Base-by-base conservation (phyloP, 116 monocot genomes). In the Zostera marina region DNA sequence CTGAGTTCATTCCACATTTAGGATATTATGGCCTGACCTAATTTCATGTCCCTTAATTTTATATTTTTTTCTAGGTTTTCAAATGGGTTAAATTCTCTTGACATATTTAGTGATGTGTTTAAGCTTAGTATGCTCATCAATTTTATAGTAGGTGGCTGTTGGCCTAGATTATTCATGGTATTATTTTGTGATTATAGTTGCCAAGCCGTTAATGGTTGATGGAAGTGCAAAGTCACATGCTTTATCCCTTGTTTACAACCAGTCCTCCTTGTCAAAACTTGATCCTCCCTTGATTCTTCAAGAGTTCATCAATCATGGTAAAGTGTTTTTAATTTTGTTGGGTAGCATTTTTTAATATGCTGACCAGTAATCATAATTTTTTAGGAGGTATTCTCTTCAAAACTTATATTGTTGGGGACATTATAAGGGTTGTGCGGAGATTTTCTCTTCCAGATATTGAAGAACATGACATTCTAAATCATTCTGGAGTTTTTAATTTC, bases 221-320 rank as follows among this genome's bases (percentile, higher is more conserved):
- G 89, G 84, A 41, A 85, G 74, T 62, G 80, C 84, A 15, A 93
- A 79, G 59, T 87, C 88, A 21, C 93, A 93, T 59, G 88, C 87
- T 60, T 56, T 93, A 23, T 87, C 84, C 32, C 76, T 93, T 66
- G 93, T 79, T 11, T 93, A 79, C 69, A 84, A 93, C 71, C 73
- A 70, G 13, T 62, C 67, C 23, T 93, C 93, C 47, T 65, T 93
- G 62, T 84, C 84, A 15, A 72, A 69, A 54, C 93, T 88, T 58
- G 81, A 88, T 51, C 93, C 88, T 58, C 93, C 93, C 0, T 69
- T 93, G 60, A 75, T 93, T 70, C 79, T 93, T 14, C 93, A 93
- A 53, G 88, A 93, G 60, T 93, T 93, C 62, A 81, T 93, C 22
- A 93, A 88, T 66, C 93, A 93, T 73, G 93, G 93, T 93, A 79